Base-by-base conservation (phyloP, 768 basidiomycete species). In the Solioccasus polychromus region DNA sequence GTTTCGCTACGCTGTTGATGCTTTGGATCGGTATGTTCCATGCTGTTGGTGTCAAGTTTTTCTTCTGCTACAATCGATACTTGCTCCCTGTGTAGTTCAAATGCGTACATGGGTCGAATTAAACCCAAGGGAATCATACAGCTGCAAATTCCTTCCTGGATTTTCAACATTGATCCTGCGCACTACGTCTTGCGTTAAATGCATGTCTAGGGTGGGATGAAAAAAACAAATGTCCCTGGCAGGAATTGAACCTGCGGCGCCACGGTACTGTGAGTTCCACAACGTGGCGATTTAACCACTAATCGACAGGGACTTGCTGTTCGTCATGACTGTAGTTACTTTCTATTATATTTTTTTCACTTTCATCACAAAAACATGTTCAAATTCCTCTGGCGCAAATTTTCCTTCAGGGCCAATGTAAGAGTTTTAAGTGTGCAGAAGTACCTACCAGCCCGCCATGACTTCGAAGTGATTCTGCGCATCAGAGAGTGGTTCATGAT, bases 251-350 rank as follows among this genome's bases (percentile, higher is more conserved):
- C 61, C 62, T 59, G 62, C 64, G 64, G 60, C 60, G 52, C 53
- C 58, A 59, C 55, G 58, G 53, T 50, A 18, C 22, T 53, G 58
- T 52, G 50, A 36, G 31, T 24, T 60, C 67, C 67, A 68, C 67
- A 69, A 68, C 67, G 64, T 68, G 68, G 57, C 55, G 67, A 68
- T 68, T 69, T 68, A 64, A 69, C 67, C 67, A 68, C 67, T 69
- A 68, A 68, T 68, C 68, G 68, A 68, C 66, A 68, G 53, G 66
- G 68, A 69, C 68, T 53, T 55, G 23, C 30, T 49, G 5, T n/a
- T n/a, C n/a, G n/a, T n/a, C n/a, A n/a, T n/a, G n/a, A n/a, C n/a
- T n/a, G n/a, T n/a, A n/a, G n/a, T n/a, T n/a, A n/a, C n/a, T n/a
- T n/a, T n/a, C n/a, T n/a, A n/a, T n/a, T n/a, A n/a, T n/a, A n/a